A percentile compares a stretch with the other conserved stretches of the same genome.
These are phyloP conservation scores for Yamadazyma dushanensis DNA, from an alignment of 1,139 yeast species.

Conservation along the genomic window DNA sequence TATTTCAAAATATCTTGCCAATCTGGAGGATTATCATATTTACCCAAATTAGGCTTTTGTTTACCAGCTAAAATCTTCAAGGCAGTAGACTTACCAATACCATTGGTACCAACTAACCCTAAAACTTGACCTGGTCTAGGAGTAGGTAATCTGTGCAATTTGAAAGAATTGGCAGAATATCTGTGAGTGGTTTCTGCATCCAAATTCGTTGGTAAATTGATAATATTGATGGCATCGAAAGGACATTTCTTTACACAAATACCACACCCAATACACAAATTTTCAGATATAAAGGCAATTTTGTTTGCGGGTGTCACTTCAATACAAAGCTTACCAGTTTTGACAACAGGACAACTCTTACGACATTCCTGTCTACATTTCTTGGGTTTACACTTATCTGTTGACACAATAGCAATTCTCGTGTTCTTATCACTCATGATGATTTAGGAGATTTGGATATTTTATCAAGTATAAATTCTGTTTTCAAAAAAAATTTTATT, in stretches of 20 bases:
- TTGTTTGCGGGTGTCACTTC: slow-evolving; percentile 90
- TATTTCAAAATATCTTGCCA: slow-evolving; percentile 91
- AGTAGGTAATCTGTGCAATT: slow-evolving; percentile 93
- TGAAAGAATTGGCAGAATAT: slow-evolving; percentile 96
- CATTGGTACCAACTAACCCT: slow-evolving; percentile 97
- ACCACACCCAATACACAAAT: slow-evolving; percentile 98
- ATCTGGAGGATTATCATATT: slow-evolving; percentile 92
- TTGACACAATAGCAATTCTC: slow-evolving; percentile 92
- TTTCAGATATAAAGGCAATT: slow-evolving; percentile 95
- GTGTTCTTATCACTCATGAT: slow-evolving; percentile 51
- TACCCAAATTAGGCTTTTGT: slow-evolving; percentile 94
- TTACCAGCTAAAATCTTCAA: slow-evolving; percentile 97
- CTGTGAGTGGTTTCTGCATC: slow-evolving; percentile 93
- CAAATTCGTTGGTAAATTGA: slow-evolving; percentile 92
- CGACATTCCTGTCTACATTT: slow-evolving; percentile 98
- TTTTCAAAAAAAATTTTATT: slow-evolving; percentile 10
- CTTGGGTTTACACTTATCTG: slow-evolving; percentile 95
- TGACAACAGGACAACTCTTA: slow-evolving; percentile 94
- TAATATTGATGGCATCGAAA: slow-evolving; percentile 92
- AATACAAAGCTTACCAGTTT: slow-evolving; percentile 96
- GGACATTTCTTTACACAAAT: slow-evolving; percentile 98
- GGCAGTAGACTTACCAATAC: slow-evolving; percentile 99
- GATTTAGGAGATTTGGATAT: not conserved
- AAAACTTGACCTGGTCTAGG: slow-evolving; percentile 99
- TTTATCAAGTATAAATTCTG: not conserved